Conservation (phyloP, 495 filamentous ascomycete genomes). For the Platismatia glauca region DNA sequence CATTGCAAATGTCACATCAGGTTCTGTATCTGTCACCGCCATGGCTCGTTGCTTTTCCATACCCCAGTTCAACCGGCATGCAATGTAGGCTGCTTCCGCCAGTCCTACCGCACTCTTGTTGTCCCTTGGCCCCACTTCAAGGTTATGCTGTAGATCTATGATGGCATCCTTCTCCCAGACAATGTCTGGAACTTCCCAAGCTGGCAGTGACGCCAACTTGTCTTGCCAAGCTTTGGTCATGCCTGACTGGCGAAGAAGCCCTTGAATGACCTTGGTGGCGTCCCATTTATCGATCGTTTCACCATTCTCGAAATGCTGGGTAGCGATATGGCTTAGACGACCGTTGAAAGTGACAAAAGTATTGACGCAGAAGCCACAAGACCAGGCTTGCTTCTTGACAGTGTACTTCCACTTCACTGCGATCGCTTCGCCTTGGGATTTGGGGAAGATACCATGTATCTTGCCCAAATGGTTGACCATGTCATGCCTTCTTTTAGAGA, state of each 20-base stretch:
- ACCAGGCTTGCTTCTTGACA: conserved; percentile 4
- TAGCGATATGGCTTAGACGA: conserved; percentile 9
- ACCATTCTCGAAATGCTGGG: conserved; percentile 1
- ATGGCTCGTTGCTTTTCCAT: neutral
- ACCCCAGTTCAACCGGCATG: neutral
- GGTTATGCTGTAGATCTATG: neutral
- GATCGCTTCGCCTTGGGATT: neutral
- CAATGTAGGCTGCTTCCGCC: neutral
- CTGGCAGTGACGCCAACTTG: neutral
- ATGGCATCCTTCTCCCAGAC: neutral
- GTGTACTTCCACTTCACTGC: conserved; percentile 6
- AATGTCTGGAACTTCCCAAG: neutral
- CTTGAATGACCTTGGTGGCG: conserved; percentile 8
- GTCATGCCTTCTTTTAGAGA: neutral
- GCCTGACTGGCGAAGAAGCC: conserved; percentile 5
- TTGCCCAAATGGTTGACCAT: conserved; percentile 6
- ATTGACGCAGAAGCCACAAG: conserved; percentile 9
- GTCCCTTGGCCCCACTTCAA: neutral
- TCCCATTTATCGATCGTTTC: conserved; percentile 2
- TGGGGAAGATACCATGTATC: neutral
- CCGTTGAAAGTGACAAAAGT: neutral
- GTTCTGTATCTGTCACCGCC: neutral
- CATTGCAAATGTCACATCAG: neutral
- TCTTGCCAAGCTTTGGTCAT: conserved; percentile 2
- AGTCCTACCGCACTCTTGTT: neutral